Base-by-base conservation (phyloP, 768 basidiomycete species). In the Hericium coralloides region DNA sequence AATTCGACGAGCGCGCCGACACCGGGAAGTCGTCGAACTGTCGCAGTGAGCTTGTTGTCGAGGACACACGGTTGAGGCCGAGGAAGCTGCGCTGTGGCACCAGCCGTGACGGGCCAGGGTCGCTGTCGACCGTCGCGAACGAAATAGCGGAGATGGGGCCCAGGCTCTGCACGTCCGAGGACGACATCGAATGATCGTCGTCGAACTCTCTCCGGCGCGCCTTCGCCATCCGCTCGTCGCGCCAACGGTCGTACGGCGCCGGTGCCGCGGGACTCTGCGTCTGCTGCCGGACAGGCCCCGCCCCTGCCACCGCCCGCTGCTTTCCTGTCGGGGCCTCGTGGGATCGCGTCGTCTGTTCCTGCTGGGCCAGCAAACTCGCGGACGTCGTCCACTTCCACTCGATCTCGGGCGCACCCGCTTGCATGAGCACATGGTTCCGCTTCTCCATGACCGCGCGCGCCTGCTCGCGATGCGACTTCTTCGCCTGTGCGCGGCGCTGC, bases 361-460 rank as follows among this genome's bases (percentile, higher is more conserved):
- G 73, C 72, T 52, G 73, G 54, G 57, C 47, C 67, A 25, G 65
- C 53, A 69, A 65, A 51, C 64, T 68, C 73, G 79, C 64, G 31
- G 63, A 77, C 55, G 56, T 65, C 51, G 71, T 69, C 53, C 61
- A 73, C 56, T 74, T 76, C 87, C 86, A 89, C 64, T 87, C 86
- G 37, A 87, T 66, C 56, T 76, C 73, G 62, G 71, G 75, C 48
- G 68, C 70, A 31, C 75, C 70, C 17, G 67, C 77, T 62, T 83
- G 79, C 66, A 81, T 81, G 64, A 89, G 75, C 70, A 92, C 78
- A 62, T 85, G 83, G 58, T 81, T 85, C 61, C 91, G 87, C 74
- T 95, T 95, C 65, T 85, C 81, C 84, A 95, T 88, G 70, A 95
- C 93, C 47, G 91, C 92, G 55, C 93, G 82, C 17, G 93, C 90